Base-by-base conservation (phyloP, 306 rosid species). In the Prunus campanulata region DNA sequence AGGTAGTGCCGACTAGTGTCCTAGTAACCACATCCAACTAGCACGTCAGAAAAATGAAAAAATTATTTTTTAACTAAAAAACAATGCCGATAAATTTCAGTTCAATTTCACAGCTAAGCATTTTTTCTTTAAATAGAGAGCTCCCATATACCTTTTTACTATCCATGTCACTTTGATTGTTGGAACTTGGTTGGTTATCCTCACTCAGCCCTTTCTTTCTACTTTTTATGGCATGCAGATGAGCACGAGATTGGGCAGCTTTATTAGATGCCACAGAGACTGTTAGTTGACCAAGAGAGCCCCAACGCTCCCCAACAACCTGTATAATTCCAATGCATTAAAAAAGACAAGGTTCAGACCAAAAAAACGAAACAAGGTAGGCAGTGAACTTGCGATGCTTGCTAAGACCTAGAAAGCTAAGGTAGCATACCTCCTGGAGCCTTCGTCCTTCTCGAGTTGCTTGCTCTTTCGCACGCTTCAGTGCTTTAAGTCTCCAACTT, bases 401-500 rank as follows among this genome's bases (percentile, higher is more conserved):
- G 27, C 69, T 76, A 59, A 59, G 32, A 81, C 77, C 9, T 71
- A 27, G 46, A 59, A 83, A 78, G 82, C 49, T 49, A 76, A 69
- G 42, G 25, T 59, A 79, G 50, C 68, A 71, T 81, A 85, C 98
- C 92, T 92, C 88, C 0, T 87, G 77, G 64, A 88, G 77, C 76
- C 70, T 79, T 24, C 86, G 81, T 42, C 97, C 97, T 69, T 92
- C 97, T 74, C 97, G 88, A 74, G 89, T 85, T 66, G 97, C 96
- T 85, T 92, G 97, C 82, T 95, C 96, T 85, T 89, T 86, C 27
- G 98, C 96, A 50, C 98, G 97, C 77, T 92, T 95, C 88, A 90
- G 78, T 18, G 98, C 98, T 89, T 95, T 95, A 61, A 90, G 91
- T 81, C 96, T 92, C 98, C 98, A 95, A 82, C 97, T 95, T 48